These are phyloP conservation scores for Gracilariopsis chorda DNA, from an alignment of 23 red algal species.

Conservation along the genomic window DNA sequence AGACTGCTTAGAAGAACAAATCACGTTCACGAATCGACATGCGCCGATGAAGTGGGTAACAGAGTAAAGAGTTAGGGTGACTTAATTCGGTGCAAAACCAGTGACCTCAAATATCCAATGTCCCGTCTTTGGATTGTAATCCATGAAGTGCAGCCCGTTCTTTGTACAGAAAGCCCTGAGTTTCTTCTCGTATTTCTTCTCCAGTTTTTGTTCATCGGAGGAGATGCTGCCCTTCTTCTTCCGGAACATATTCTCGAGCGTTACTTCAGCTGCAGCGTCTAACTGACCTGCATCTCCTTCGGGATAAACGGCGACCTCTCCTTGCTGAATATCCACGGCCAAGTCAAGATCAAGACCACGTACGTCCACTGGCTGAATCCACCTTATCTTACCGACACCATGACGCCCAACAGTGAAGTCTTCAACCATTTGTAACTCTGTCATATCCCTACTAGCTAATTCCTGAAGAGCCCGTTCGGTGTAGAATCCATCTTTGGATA, in stretches of 20 bases:
- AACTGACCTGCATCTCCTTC: slow-evolving; percentile 55
- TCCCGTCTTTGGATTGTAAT: slow-evolving; percentile 67
- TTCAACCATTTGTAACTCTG: slow-evolving; percentile 62
- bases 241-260: slow-evolving; percentile 34
- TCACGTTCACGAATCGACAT: no score
- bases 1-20: no score
- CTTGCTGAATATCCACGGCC: slow-evolving; percentile 56
- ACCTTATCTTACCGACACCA: slow-evolving; percentile 75
- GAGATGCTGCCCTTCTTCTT: neutral
- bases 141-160: slow-evolving; percentile 62
- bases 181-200: slow-evolving; percentile 7
- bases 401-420: slow-evolving; percentile 69
- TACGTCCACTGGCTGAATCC: slow-evolving; percentile 78
- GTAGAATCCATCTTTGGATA: slow-evolving; percentile 59
- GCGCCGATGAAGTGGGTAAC: no score
- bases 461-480: slow-evolving; percentile 38
- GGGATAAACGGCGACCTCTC: slow-evolving; percentile 71
- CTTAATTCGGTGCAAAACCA: slow-evolving; percentile 45
- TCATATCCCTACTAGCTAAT: slow-evolving; percentile 24
- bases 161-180: slow-evolving; percentile 65
- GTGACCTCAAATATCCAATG: slow-evolving; percentile 75
- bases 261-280: slow-evolving; percentile 37
- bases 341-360: slow-evolving; percentile 65
- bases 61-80: neutral
- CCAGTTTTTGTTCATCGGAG: neutral